A percentile compares a stretch with the other conserved stretches of the same genome.
Evolutionary conservation across 371 early-diverging fungal species (phyloP).

Genomic region (Mortierella sp.): DNA sequence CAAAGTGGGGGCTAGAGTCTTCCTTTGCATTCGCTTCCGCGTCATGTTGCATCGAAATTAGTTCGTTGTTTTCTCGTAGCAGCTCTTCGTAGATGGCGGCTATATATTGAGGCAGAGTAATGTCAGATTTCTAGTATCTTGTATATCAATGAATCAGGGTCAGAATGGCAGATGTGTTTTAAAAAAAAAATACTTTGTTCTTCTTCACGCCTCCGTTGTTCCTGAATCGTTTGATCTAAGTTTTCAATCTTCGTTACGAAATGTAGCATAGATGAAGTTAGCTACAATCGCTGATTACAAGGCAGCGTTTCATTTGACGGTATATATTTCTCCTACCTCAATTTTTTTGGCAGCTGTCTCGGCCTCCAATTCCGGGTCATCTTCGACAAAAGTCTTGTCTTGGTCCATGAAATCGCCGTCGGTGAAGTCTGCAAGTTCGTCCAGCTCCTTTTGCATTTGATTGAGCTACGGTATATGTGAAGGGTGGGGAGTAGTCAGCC

Average conservation of each 20-base stretch:
- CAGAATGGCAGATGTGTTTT: background rate
- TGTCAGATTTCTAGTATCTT: background rate
- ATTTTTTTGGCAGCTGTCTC: constrained; percentile 25
- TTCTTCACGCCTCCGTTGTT: constrained; percentile 21
- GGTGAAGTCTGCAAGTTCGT: constrained; percentile 16
- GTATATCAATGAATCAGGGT: too few species aligned
- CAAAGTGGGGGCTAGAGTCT: constrained; percentile 28
- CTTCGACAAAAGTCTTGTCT: constrained; percentile 11
- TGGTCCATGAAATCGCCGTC: constrained; percentile 11
- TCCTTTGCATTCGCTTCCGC: constrained; percentile 5
- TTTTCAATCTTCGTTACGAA: constrained; percentile 18
- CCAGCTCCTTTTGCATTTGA: constrained; percentile 34
- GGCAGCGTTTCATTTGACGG: background rate
- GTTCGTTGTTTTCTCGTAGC: constrained; percentile 25
- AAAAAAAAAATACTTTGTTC: constrained; percentile 16
- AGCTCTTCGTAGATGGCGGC: constrained; percentile 24
- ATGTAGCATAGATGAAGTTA: background rate
- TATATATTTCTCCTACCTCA: constrained; percentile 14
- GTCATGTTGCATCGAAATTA: constrained; percentile 11
- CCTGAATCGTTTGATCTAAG: constrained; percentile 27
- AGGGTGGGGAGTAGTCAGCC: background rate
- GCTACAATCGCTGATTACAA: background rate
- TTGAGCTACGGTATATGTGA: constrained; percentile 11
- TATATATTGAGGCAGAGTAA: background rate
- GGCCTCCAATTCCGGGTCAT: constrained; percentile 22